Evolutionary conservation across 2,329 filamentous ascomycete genomes (phyloP), one percentile per base, ranked within the genome.

Genomic region (Penicillium occitanis): DNA sequence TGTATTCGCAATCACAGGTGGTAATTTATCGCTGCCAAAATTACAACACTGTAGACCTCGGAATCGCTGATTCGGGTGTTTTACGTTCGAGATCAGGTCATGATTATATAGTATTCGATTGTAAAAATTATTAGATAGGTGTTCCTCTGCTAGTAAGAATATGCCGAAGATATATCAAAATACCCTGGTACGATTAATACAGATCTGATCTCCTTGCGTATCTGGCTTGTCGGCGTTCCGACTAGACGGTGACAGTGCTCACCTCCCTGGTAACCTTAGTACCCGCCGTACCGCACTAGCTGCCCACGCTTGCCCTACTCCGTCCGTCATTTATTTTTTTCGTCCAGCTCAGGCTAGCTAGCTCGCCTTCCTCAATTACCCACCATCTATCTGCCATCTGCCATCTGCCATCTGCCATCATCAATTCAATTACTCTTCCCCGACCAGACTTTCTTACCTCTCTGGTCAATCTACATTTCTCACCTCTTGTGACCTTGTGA

Each of bases 311-410:
- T 57, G 35, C 42, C 48, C 35, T 63, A 25, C 42, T 55, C 48
- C 48, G 50, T 40, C 48, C 61, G 48, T 42, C 50, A 57, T 46
- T 48, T 46, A 46, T 60, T 64, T 63, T 63, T 64, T 48, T 57
- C 7, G 50, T 53, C 61, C 50, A 63, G 61, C 40, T 50, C 7
- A n/a, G 19, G 51, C 46, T 25, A 17, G 22, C 30, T 48, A 57
- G 48, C 57, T 65, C 44, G 42, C 42, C 37, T 28, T 33, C 44
- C 61, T 44, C 59, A 42, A 44, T 48, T 51, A 51, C 64, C 50
- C 48, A 40, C 59, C 19, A 3, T 22, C 19, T 7, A 11, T 50
- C 37, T 13, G 13, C 48, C 53, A 40, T 44, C 55, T 25, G 25
- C 22, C 22, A 25, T 25, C 22, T 25, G 22, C 25, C 25, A 11